phyloP scores from a whole-genome alignment of 2,329 filamentous ascomycete species.

The Aphanoascus verrucosus region DNA sequence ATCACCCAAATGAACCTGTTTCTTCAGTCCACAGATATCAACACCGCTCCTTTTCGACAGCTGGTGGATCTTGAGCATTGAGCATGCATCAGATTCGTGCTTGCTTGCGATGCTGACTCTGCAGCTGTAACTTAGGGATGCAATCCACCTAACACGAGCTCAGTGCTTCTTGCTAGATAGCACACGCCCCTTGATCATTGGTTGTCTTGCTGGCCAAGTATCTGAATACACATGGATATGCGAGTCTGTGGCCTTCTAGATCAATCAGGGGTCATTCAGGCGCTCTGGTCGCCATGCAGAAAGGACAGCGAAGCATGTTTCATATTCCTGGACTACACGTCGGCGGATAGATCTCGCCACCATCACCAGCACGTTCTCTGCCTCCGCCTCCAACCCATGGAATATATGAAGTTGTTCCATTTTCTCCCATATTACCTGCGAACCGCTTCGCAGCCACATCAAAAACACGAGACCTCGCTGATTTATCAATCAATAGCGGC shows the following conservation, averaged over 20 bases:
- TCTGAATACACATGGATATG: conserved; percentile 8
- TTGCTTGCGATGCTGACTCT: not conserved
- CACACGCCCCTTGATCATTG: not conserved
- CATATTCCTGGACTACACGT: conserved; percentile 5
- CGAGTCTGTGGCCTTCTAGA: conserved; percentile 7
- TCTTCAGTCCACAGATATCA: not conserved
- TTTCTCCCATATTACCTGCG: not conserved
- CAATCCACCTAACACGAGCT: conserved; percentile 6
- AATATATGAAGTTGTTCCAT: not conserved
- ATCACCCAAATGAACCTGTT: conserved; percentile 4
- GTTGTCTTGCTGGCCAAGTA: conserved; percentile 5
- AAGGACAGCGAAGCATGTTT: conserved; percentile 9
- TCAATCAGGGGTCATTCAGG: not conserved
- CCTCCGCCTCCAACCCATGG: conserved; percentile 6
- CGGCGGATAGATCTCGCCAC: conserved; percentile 7
- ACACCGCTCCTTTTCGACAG: not conserved
- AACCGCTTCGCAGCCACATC: not conserved
- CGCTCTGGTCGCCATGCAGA: not conserved
- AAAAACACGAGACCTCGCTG: not conserved
- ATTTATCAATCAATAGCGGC: not conserved
- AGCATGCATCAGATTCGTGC: not conserved
- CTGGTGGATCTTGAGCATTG: not conserved
- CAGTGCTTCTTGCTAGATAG: not conserved
- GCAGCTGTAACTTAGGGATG: not conserved
- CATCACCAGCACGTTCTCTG: conserved; percentile 4